Evolutionary conservation across 2,329 filamentous ascomycete genomes (phyloP).

Genomic region (Graphiopsis chlorocephala): DNA sequence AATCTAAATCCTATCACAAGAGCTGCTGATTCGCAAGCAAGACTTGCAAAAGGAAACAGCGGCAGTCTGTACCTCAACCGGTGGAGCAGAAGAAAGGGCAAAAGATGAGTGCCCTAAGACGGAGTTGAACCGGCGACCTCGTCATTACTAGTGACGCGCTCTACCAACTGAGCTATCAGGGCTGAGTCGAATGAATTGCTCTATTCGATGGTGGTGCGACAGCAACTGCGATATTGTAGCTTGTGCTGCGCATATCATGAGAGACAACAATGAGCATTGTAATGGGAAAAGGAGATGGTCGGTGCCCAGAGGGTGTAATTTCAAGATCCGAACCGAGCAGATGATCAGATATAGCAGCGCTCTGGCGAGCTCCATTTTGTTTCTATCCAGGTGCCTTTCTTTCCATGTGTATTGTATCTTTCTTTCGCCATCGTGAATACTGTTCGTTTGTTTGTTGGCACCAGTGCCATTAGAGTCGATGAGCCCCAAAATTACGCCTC

Average conservation of each 20-base stretch:
- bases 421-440: neutral
- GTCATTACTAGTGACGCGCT: constrained; percentile 17
- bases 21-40: neutral
- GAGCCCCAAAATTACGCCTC: neutral
- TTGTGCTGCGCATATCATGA: neutral
- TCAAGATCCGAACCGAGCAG: neutral
- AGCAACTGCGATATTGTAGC: neutral
- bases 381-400: neutral
- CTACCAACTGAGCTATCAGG: constrained; percentile 16
- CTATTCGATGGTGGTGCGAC: too few relatives aligned
- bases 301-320: neutral
- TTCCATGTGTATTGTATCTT: neutral
- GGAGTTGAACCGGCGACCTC: constrained; percentile 16
- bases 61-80: neutral
- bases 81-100: neutral
- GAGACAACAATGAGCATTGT: neutral
- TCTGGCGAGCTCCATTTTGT: neutral
- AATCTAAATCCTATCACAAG: neutral
- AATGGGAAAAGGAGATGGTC: neutral
- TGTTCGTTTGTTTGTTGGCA: neutral
- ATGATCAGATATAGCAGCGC: neutral
- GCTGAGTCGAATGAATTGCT: neutral
- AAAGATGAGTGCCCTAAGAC: constrained; percentile 13
- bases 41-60: neutral
- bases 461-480: neutral